Base-by-base conservation (phyloP, 75 land plant genomes). In the Chamaecyparis obtusa region DNA sequence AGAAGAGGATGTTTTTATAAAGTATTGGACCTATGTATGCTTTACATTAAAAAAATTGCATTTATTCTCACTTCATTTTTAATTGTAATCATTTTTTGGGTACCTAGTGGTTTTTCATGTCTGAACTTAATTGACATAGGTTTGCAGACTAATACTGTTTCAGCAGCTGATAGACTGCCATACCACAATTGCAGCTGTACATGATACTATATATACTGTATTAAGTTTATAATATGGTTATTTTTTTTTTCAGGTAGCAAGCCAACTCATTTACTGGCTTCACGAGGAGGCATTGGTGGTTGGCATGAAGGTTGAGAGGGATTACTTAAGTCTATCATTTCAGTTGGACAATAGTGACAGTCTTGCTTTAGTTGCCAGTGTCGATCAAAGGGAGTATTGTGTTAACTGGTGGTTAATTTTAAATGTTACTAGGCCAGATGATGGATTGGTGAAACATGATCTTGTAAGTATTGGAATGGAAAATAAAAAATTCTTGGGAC, bases 331-430 rank as follows among this genome's bases (percentile, higher is more conserved):
- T 64, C 55, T 97, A 67, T 90, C 93, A 14, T 92, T 97, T 85
- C 92, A 97, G 60, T 87, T 96, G 35, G 95, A 96, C 2, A 91
- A 93, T 43, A 93, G 96, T 55, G 98, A 95, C 54, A 93, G 69
- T 17, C 87, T 96, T 48, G 80, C 94, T n/a, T 86, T 97, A 48
- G 91, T 92, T 39, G 99, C 99, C 0, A 92, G 92, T 77, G 91
- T 96, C 55, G 97, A 96, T 91, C 92, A 92, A 57, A 92, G 94
- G 24, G 92, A 93, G 48, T 64, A 87, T 43, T 93, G 95, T 87
- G 92, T 97, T 48, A 96, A 95, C 30, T 97, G 99, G 99, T 96
- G 95, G 94, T 46, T 97, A 78, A 86, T 94, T 39, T 85, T 91
- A 89, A 91, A 92, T 44, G 92, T 92, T 86, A 79, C 87, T 1